phyloP scores from a whole-genome alignment of 148 eudicot genomes.

The Rhododendron kiyosumense region DNA sequence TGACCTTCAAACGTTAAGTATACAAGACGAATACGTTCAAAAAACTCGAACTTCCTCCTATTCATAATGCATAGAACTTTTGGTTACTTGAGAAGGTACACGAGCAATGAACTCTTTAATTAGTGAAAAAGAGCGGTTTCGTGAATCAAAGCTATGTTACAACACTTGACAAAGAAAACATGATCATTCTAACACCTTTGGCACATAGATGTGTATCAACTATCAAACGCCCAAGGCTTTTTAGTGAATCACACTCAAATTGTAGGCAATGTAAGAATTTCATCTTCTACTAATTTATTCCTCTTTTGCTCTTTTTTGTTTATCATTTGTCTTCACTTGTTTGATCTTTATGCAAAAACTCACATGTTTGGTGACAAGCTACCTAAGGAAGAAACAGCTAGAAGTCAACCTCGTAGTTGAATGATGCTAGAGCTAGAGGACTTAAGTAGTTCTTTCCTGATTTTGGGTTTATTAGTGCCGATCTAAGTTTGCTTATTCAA shows the following conservation, averaged over 20 bases:
- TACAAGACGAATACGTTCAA: neutral
- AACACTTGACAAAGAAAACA: neutral
- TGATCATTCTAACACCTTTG: neutral
- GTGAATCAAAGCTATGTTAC: neutral
- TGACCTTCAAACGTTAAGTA: neutral
- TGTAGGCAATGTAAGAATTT: neutral
- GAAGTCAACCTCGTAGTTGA: neutral
- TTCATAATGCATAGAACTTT: neutral
- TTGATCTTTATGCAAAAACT: neutral
- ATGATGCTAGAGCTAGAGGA: neutral
- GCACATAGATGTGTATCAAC: neutral
- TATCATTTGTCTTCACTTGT: neutral
- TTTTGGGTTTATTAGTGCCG: neutral
- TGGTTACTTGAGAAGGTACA: neutral
- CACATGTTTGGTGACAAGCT: neutral
- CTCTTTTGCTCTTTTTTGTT: neutral
- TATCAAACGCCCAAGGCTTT: neutral
- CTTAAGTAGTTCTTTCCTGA: neutral
- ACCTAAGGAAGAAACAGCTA: neutral
- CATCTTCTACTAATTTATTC: neutral
- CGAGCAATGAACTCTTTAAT: neutral
- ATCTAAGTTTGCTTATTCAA: too few relatives aligned
- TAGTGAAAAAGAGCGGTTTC: neutral
- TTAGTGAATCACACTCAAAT: neutral
- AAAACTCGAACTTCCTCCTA: neutral